Percentiles rank a stretch among this genome's conserved stretches.
These are phyloP conservation scores for Peziza echinospora DNA, from an alignment of 495 filamentous ascomycete genomes.

Conservation along the genomic window DNA sequence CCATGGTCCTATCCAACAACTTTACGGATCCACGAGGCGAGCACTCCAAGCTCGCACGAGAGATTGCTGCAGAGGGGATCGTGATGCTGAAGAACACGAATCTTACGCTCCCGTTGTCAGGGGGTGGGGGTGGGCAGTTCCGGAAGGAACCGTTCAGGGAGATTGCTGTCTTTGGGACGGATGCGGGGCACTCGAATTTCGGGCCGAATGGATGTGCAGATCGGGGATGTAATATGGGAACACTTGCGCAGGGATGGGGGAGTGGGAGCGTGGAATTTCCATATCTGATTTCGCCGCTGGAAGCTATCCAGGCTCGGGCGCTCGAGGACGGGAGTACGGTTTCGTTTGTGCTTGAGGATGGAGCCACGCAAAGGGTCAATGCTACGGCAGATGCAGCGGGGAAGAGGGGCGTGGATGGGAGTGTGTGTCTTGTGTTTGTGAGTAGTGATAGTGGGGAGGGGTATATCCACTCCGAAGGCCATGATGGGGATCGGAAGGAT, in stretches of 20 bases:
- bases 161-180: conserved; percentile 66
- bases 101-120: conserved; percentile 11
- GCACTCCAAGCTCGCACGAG: conserved; percentile 46
- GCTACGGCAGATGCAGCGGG: background rate
- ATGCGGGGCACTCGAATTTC: conserved; percentile 40
- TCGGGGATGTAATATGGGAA: conserved; percentile 61
- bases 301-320: background rate
- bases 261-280: conserved; percentile 76
- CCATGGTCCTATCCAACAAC: conserved; percentile 41
- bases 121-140: no score
- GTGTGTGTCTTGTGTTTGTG: conserved; percentile 43
- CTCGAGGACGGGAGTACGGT: background rate
- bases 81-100: conserved; percentile 37
- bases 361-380: background rate
- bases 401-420: conserved; percentile 29
- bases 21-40: conserved; percentile 44
- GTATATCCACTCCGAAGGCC: conserved; percentile 37
- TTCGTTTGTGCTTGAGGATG: conserved; percentile 1
- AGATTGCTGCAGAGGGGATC: conserved; percentile 64
- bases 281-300: conserved; percentile 47
- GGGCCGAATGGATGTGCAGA: conserved; percentile 62
- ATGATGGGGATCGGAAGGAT: conserved; percentile 67
- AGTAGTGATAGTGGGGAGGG: conserved; percentile 41
- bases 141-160: conserved; percentile 20
- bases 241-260: conserved; percentile 73